phyloP scores from a whole-genome alignment of 352 stramenopile species.

The Pythium myriotylum region DNA sequence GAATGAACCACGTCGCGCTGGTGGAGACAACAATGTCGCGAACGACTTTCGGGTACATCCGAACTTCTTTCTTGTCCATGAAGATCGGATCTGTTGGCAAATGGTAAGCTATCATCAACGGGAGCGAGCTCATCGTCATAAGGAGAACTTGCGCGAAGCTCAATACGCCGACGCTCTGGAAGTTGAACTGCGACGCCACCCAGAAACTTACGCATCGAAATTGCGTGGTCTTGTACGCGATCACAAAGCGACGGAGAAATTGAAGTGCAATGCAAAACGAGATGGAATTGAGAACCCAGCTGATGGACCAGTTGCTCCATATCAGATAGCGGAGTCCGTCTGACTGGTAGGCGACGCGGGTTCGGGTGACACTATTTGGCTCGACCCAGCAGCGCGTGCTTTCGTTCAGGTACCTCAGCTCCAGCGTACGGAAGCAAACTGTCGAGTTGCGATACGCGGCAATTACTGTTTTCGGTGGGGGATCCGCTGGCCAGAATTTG shows the following conservation, averaged over 20 bases:
- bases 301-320: conserved; percentile 49
- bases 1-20: conserved; percentile 36
- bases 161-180: conserved; percentile 40
- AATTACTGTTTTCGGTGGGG: conserved; percentile 10
- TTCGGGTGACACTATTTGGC: conserved; percentile 25
- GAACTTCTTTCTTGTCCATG: conserved; percentile 22
- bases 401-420: conserved; percentile 40
- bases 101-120: conserved; percentile 36
- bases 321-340: conserved; percentile 33
- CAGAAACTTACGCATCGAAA: conserved; percentile 35
- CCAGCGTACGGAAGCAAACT: conserved; percentile 38
- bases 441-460: conserved; percentile 28
- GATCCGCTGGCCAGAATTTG: conserved; percentile 20
- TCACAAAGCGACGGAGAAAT: conserved; percentile 30
- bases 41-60: conserved; percentile 27
- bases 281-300: conserved; percentile 40
- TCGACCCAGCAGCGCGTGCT: conserved; percentile 44
- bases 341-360: conserved; percentile 28
- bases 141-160: conserved; percentile 34
- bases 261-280: conserved; percentile 29
- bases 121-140: conserved; percentile 32
- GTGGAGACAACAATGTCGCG: conserved; percentile 33
- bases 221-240: conserved; percentile 23
- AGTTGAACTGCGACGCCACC: conserved; percentile 39
- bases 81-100: conserved; percentile 34